Conservation (phyloP, 768 basidiomycete species). For the Leccinum barrowsii region DNA sequence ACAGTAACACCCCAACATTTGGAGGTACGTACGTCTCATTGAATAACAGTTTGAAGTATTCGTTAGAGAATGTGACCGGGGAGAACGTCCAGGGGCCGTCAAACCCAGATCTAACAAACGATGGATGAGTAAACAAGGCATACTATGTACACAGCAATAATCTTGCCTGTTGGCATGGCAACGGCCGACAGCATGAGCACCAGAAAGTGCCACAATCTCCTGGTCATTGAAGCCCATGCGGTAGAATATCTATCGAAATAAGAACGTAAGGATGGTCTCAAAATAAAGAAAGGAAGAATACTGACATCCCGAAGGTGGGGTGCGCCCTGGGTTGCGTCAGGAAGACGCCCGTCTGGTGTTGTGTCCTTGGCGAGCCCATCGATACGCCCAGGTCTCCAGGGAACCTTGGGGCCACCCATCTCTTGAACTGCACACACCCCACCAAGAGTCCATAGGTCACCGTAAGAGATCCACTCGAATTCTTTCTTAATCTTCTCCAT, state of each 20-base stretch:
- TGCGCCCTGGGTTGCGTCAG: constrained; percentile 79
- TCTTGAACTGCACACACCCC: constrained; percentile 93
- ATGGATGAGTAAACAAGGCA: not conserved
- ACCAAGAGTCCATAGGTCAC: constrained; percentile 94
- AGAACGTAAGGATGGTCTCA: not conserved
- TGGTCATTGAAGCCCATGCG: constrained; percentile 93
- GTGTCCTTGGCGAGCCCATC: constrained; percentile 75
- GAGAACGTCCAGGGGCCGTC: constrained; percentile 96
- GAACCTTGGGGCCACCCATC: constrained; percentile 88
- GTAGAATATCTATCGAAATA: constrained; percentile 52
- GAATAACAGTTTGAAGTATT: constrained; percentile 81
- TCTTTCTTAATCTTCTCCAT: constrained; percentile 88
- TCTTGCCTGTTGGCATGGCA: constrained; percentile 79
- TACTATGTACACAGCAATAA: not conserved
- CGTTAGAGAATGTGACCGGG: constrained; percentile 83
- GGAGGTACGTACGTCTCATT: constrained; percentile 63
- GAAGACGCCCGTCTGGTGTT: constrained; percentile 87
- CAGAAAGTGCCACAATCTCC: constrained; percentile 93
- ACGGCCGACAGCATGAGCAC: constrained; percentile 94
- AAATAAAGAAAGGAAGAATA: constrained; percentile 10
- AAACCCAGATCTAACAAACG: constrained; percentile 58
- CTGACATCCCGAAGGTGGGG: constrained; percentile 79
- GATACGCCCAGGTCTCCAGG: constrained; percentile 91
- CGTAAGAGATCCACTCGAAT: constrained; percentile 92
- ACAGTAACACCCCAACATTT: not conserved